Conservation (phyloP, 805 yeast genomes). For the Candida andamanensis region DNA sequence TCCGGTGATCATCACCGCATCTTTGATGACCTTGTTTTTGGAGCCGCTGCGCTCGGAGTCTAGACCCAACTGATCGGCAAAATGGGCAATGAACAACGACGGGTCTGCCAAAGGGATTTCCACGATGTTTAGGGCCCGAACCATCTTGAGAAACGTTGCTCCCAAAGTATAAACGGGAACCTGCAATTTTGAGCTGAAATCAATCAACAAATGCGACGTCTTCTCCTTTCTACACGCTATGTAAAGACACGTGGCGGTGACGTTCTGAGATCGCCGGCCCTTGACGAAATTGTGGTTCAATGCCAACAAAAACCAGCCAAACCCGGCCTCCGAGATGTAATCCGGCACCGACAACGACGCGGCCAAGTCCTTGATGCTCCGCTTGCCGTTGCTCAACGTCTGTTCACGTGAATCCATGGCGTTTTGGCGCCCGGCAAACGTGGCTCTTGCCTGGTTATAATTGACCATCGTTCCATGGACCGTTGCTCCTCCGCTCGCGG, state of each 20-base stretch:
- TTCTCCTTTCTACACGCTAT: conserved; percentile 88
- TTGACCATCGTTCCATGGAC: conserved; percentile 94
- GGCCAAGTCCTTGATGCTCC: conserved; percentile 76
- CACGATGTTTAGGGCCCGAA: conserved; percentile 74
- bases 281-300: conserved; percentile 86
- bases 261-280: conserved; percentile 95
- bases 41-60: conserved; percentile 48
- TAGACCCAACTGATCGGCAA: conserved; percentile 81
- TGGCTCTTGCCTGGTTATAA: conserved; percentile 76
- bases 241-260: conserved; percentile 89
- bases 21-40: conserved; percentile 58
- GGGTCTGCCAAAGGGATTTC: conserved; percentile 90
- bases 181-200: conserved; percentile 84
- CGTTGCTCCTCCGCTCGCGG: conserved; percentile 88
- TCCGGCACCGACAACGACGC: conserved; percentile 76
- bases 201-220: conserved; percentile 94
- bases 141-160: conserved; percentile 90
- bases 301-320: conserved; percentile 85
- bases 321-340: conserved; percentile 78
- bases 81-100: conserved; percentile 86
- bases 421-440: conserved; percentile 60
- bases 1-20: conserved; percentile 81
- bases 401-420: conserved; percentile 85
- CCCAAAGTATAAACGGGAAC: conserved; percentile 93
- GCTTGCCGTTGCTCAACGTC: conserved; percentile 78